Percentiles rank a stretch among this genome's conserved stretches.
These are phyloP conservation scores for Testicularia cyperi DNA, from an alignment of 1,284 basidiomycete genomes.

Conservation along the genomic window DNA sequence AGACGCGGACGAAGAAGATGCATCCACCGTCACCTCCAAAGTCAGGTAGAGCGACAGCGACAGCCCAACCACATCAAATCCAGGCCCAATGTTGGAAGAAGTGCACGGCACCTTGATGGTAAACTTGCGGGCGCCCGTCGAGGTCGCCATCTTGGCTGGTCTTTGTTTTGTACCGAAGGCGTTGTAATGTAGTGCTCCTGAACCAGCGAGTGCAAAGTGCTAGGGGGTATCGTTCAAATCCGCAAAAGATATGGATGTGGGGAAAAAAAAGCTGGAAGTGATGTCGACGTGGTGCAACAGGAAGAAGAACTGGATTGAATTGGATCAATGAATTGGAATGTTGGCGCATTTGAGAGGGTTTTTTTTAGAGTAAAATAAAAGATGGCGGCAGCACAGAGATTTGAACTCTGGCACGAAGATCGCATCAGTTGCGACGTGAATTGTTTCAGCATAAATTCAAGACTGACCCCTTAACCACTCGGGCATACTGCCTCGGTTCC, in stretches of 20 bases:
- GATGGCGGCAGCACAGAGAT: not conserved
- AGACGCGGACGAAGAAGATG: not conserved
- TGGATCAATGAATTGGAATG: too few species aligned
- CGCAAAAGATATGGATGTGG: too few species aligned
- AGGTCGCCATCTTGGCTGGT: too few species aligned
- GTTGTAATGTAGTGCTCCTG: too few species aligned
- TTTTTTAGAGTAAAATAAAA: too few species aligned
- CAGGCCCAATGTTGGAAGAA: slow-evolving; percentile 96
- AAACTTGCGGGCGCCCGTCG: slow-evolving; percentile 61
- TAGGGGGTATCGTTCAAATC: too few species aligned
- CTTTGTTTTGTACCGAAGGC: too few species aligned
- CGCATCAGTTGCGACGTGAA: not conserved
- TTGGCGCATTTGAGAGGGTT: too few species aligned
- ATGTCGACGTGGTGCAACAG: too few species aligned
- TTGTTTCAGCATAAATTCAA: not conserved
- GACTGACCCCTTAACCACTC: slow-evolving; percentile 10
- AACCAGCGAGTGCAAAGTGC: too few species aligned
- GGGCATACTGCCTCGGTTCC: not conserved
- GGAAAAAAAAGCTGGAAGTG: too few species aligned
- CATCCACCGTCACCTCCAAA: slow-evolving; percentile 68
- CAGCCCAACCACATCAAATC: slow-evolving; percentile 97
- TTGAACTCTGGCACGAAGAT: slow-evolving; percentile 1
- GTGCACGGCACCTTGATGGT: slow-evolving; percentile 86
- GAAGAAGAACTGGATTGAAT: too few species aligned
- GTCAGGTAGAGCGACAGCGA: slow-evolving; percentile 86